Evolutionary conservation across 208 protist genomes (phyloP).

Genomic region (Trypanosoma conorhini): DNA sequence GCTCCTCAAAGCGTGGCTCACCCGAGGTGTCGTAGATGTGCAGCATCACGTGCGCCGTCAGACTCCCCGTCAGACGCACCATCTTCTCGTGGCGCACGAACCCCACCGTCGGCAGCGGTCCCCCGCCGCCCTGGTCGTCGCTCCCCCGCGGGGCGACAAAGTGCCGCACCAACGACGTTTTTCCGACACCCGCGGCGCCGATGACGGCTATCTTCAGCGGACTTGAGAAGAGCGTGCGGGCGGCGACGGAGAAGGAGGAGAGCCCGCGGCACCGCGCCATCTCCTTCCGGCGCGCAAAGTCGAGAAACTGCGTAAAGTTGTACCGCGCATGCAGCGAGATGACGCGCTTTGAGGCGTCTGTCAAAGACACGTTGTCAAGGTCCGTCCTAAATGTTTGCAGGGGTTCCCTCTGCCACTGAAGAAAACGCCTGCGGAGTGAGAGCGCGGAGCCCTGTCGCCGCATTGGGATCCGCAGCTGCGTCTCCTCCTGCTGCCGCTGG

Average conservation of each 20-base stretch:
- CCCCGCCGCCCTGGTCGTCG: background rate
- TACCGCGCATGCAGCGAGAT: constrained; percentile 87
- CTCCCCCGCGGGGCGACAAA: constrained; percentile 34
- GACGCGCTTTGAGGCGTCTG: constrained; percentile 69
- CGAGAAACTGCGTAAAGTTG: constrained; percentile 89
- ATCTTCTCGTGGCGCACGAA: constrained; percentile 50
- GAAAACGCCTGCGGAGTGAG: constrained; percentile 11
- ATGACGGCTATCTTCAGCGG: constrained; percentile 77
- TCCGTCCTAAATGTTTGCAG: constrained; percentile 6
- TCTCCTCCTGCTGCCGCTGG: constrained; percentile 48
- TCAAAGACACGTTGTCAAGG: constrained; percentile 28
- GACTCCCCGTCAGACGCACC: constrained; percentile 41
- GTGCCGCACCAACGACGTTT: constrained; percentile 49
- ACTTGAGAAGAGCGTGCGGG: constrained; percentile 66
- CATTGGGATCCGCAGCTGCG: constrained; percentile 30
- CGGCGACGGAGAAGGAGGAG: constrained; percentile 68
- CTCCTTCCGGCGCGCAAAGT: constrained; percentile 77
- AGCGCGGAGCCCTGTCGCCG: background rate
- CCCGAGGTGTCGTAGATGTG: constrained; percentile 80
- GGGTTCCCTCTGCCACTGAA: background rate
- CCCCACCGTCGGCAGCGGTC: constrained; percentile 50
- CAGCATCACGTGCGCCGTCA: constrained; percentile 59
- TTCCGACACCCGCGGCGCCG: constrained; percentile 70
- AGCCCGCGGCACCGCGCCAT: constrained; percentile 78
- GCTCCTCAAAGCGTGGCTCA: constrained; percentile 57